These are phyloP conservation scores for Fagus sylvatica DNA, from an alignment of 306 rosid species.

Conservation along the genomic window DNA sequence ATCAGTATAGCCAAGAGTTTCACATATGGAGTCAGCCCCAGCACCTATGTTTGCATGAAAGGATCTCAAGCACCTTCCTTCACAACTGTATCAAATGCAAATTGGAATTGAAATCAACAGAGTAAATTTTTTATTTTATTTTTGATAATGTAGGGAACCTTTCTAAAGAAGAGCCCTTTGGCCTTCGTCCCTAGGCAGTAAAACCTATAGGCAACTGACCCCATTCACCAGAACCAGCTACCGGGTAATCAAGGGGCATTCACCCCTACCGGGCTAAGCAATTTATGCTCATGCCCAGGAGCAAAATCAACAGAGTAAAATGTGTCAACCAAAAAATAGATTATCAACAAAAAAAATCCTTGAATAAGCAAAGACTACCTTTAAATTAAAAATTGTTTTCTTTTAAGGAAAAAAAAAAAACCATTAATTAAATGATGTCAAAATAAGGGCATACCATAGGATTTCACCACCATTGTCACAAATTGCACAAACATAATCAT, in stretches of 20 bases:
- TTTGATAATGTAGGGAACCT: no score
- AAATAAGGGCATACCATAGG: slow-evolving; percentile 48
- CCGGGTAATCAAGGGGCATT: no score
- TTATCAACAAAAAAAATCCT: neutral
- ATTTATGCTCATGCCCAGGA: no score
- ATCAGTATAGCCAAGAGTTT: slow-evolving; percentile 54
- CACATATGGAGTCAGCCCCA: slow-evolving; percentile 34
- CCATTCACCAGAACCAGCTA: no score
- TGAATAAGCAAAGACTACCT: neutral
- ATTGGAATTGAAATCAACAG: slow-evolving; percentile 18
- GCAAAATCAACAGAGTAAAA: neutral
- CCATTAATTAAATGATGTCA: slow-evolving; percentile 12
- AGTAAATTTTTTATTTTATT: neutral
- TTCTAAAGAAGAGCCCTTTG: no score
- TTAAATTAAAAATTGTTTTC: neutral
- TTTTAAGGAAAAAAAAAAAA: neutral
- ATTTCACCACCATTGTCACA: slow-evolving; percentile 76
- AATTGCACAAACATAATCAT: slow-evolving; percentile 61
- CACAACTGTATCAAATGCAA: slow-evolving; percentile 40
- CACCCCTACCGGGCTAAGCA: no score
- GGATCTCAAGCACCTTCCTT: slow-evolving; percentile 74
- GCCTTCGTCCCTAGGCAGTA: no score
- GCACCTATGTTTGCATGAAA: slow-evolving; percentile 53
- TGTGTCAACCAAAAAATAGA: slow-evolving; percentile 3
- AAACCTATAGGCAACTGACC: no score